Base-by-base conservation (phyloP, 2,329 filamentous ascomycete genomes). In the Bipolaris zeicola region DNA sequence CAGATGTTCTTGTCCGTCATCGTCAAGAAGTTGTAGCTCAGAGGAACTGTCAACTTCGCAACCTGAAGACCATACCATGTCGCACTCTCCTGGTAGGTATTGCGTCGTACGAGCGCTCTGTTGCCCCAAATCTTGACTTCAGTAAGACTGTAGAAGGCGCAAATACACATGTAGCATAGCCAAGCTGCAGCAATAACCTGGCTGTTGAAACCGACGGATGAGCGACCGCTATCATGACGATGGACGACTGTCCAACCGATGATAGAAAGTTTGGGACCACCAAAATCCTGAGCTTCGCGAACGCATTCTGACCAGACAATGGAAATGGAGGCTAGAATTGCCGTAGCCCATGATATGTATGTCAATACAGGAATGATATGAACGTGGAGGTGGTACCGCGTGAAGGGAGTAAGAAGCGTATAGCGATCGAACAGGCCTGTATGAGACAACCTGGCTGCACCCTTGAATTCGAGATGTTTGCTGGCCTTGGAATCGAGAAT, bases 91-190 rank as follows among this genome's bases (percentile, higher is more conserved):
- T 91, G 88, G 56, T 96, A 94, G 0, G 95, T 99, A 71, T 96
- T 95, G 55, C 95, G 88, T 57, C 86, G 87, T 44, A 98, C 94
- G 5, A 99, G 82, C 0, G 95, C 94, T 33, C 95, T 87, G 46
- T 96, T 95, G 54, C 95, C 90, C 95, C 95, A 99, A n/a, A 97
- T 92, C 70, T 95, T 96, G 67, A 96, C 91, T 72, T 96, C 92
- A 13, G 89, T 92, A 70, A 99, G 88, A 6, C 92, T 93, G 55
- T 87, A 90, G 48, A 98, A 85, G 5, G 95, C 92, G 44, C 92
- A 92, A 13, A 90, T 83, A 74, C 91, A 96, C 95, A 99, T 99
- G 80, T 99, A 99, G 55, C 93, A 82, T 58, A 99, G 88, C 95
- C 95, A 99, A 13, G 87, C 80, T 2, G 92, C 88, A 0, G 94